Evolutionary conservation across 2,329 filamentous ascomycete genomes (phyloP).

Genomic region (Trematosphaeria pertusa): DNA sequence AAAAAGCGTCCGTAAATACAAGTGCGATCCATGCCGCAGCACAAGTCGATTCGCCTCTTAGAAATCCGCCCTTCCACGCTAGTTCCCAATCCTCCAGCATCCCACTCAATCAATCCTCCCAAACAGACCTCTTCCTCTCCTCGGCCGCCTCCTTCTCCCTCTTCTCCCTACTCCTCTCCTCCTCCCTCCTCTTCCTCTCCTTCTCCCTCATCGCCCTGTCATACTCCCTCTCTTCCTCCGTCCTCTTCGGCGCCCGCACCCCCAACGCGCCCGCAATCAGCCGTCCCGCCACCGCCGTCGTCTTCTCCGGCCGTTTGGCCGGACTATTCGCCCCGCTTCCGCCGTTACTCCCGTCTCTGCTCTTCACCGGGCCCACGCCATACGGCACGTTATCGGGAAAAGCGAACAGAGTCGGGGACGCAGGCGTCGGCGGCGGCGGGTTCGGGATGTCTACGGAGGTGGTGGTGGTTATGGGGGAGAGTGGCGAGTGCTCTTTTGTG

Average conservation of each 20-base stretch:
- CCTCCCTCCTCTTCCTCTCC: conserved; percentile 78
- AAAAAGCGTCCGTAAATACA: no score
- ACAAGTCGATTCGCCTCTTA: no score
- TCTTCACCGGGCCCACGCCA: conserved; percentile 12
- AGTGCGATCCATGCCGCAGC: no score
- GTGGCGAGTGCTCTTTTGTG: conserved; percentile 9
- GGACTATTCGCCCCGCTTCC: conserved; percentile 34
- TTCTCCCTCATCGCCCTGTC: conserved; percentile 83
- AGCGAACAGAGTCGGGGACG: conserved; percentile 43
- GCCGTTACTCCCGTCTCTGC: conserved; percentile 16
- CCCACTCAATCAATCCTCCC: conserved; percentile 67
- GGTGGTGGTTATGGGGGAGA: conserved; percentile 28
- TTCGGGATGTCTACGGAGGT: conserved; percentile 22
- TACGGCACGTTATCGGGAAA: conserved; percentile 35
- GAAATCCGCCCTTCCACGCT: no score
- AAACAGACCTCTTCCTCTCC: conserved; percentile 81
- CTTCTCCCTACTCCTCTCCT: conserved; percentile 71
- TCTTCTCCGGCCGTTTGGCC: conserved; percentile 78
- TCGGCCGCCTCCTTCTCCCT: conserved; percentile 70
- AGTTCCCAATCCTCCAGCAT: no score
- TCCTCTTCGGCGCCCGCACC: conserved; percentile 78
- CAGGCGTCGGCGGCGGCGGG: conserved; percentile 44
- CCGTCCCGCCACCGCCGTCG: conserved; percentile 85
- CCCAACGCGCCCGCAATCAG: conserved; percentile 91
- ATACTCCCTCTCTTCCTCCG: conserved; percentile 87